Percentiles rank a stretch among this genome's conserved stretches.
These are phyloP conservation scores for Candida mattraensis DNA, from an alignment of 805 yeast species.

Conservation along the genomic window DNA sequence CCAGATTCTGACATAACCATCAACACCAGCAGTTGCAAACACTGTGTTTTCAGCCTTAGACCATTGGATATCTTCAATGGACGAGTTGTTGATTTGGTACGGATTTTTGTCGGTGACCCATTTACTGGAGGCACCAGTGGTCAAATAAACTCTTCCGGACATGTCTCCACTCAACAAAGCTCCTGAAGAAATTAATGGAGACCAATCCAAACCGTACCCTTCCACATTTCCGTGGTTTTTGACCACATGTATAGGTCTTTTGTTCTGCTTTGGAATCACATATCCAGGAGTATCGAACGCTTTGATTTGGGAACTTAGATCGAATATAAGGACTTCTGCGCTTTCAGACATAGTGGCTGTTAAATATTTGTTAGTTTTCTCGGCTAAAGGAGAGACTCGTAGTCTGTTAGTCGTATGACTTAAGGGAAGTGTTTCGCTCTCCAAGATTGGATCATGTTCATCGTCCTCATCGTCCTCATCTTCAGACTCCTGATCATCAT, in stretches of 20 bases:
- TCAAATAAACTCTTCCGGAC: conserved; percentile 76
- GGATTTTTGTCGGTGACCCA: conserved; percentile 90
- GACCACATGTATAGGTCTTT: conserved; percentile 80
- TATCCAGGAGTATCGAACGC: conserved; percentile 90
- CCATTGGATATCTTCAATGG: conserved; percentile 98
- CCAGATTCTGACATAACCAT: conserved; percentile 93
- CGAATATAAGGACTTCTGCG: conserved; percentile 88
- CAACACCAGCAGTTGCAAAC: conserved; percentile 92
- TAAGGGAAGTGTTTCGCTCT: conserved; percentile 75
- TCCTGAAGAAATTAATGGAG: conserved; percentile 79
- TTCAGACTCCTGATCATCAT: conserved; percentile 71
- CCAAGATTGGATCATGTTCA: conserved; percentile 78
- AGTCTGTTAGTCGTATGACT: conserved; percentile 86
- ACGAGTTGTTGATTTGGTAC: conserved; percentile 63
- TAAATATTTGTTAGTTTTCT: conserved; percentile 71
- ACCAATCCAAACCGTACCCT: conserved; percentile 97
- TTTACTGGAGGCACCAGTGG: conserved; percentile 69
- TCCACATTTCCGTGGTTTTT: conserved; percentile 90
- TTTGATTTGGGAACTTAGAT: conserved; percentile 72
- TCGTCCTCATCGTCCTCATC: conserved; percentile 73
- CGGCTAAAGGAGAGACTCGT: conserved; percentile 77
- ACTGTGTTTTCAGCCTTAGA: conserved; percentile 89
- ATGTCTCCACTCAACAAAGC: conserved; percentile 86
- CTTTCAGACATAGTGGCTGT: conserved; percentile 87
- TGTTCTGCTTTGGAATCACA: conserved; percentile 70